A percentile compares a stretch with the other conserved stretches of the same genome.
Evolutionary conservation across 192 early-diverging fungal genomes (phyloP).

Genomic region (Neocallimastix lanati): DNA sequence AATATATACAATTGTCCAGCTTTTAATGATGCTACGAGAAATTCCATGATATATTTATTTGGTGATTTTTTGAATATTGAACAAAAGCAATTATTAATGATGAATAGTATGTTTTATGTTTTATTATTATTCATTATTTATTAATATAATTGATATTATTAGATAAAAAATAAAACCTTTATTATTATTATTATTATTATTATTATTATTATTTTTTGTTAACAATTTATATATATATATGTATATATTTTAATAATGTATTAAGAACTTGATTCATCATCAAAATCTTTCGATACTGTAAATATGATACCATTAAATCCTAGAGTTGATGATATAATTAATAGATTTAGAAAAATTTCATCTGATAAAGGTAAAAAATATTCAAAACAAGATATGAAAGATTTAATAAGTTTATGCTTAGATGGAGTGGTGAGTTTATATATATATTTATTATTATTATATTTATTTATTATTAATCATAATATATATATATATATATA

Average conservation of each 20-base stretch:
- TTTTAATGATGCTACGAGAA: background rate
- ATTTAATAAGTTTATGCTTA: background rate
- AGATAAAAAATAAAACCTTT: too few relatives aligned
- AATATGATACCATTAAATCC: background rate
- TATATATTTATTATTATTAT: too few relatives aligned
- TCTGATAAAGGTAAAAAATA: background rate
- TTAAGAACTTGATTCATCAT: background rate
- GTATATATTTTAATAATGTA: too few relatives aligned
- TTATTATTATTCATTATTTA: too few relatives aligned
- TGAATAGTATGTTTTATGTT: background rate
- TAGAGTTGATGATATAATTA: background rate
- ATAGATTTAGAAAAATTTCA: background rate
- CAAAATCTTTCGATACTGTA: background rate
- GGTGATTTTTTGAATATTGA: background rate
- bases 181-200: too few relatives aligned
- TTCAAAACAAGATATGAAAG: background rate
- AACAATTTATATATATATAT: too few relatives aligned
- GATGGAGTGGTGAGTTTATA: background rate
- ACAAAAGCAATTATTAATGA: background rate
- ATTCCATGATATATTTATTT: background rate
- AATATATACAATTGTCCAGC: background rate
- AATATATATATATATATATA: too few relatives aligned
- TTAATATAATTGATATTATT: too few relatives aligned
- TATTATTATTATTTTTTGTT: too few relatives aligned
- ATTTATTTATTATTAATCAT: too few relatives aligned